Evolutionary conservation across 2,329 filamentous ascomycete species (phyloP).

Genomic region (Stemphylium beticola): DNA sequence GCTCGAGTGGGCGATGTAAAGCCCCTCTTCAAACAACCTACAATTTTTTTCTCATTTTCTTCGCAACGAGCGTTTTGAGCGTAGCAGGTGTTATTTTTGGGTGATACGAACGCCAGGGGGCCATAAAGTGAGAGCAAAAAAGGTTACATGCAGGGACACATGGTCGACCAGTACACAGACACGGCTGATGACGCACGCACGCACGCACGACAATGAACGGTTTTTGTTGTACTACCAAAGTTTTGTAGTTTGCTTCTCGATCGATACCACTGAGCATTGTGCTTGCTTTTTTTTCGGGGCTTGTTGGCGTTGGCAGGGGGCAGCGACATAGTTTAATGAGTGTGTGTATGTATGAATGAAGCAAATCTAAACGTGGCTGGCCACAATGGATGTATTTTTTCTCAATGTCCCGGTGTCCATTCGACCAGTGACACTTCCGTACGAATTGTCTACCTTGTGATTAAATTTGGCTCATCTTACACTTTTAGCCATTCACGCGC

Average conservation of each 20-base stretch:
- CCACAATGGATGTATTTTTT: constrained; percentile 1
- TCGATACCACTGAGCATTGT: constrained; percentile 19
- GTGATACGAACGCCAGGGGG: not conserved
- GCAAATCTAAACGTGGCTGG: not conserved
- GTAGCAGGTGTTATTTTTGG: constrained; percentile 1
- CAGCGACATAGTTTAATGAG: not conserved
- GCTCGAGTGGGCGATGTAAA: constrained; percentile 9
- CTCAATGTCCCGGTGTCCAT: not conserved
- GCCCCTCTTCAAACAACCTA: not conserved
- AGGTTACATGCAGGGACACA: constrained; percentile 15
- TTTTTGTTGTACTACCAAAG: constrained; percentile 16
- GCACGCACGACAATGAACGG: not conserved
- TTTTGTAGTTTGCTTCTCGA: constrained; percentile 4
- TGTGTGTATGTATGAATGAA: not conserved
- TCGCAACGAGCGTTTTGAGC: constrained; percentile 11
- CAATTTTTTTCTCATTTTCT: constrained; percentile 5
- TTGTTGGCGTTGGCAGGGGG: constrained; percentile 1
- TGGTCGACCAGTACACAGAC: constrained; percentile 26
- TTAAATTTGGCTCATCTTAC: not conserved
- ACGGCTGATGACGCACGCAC: constrained; percentile 16
- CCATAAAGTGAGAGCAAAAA: constrained; percentile 12
- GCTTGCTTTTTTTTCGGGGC: constrained; percentile 3
- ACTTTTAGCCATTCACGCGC: not conserved
- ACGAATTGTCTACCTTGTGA: not conserved
- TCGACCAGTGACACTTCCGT: not conserved